Percentiles rank a stretch among this genome's conserved stretches.
phyloP scores from a whole-genome alignment of 75 land plant genomes.

The Sequoiadendron giganteum region DNA sequence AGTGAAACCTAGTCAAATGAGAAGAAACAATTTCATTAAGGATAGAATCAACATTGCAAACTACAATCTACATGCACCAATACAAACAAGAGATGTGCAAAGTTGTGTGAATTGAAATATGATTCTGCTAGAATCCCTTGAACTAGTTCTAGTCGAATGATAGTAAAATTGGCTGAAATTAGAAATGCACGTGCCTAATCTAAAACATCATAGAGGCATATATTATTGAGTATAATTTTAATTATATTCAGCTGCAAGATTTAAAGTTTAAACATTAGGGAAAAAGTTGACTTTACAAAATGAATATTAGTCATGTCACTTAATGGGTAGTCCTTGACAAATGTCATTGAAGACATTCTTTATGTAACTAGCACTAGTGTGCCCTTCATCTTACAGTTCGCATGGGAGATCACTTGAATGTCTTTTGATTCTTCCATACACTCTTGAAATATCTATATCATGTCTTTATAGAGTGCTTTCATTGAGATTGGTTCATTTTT shows the following conservation, averaged over 20 bases:
- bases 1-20: not conserved
- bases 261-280: not conserved
- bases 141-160: not conserved
- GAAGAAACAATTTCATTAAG: not conserved
- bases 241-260: not conserved
- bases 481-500: too few relatives aligned
- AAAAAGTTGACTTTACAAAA: not conserved
- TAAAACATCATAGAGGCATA: not conserved
- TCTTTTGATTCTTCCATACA: too few relatives aligned
- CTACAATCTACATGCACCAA: not conserved
- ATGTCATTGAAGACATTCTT: too few relatives aligned
- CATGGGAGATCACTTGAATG: too few relatives aligned
- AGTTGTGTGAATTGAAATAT: not conserved
- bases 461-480: too few relatives aligned
- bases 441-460: too few relatives aligned
- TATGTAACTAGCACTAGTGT: too few relatives aligned
- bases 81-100: not conserved
- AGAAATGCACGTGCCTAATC: not conserved
- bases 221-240: too few relatives aligned
- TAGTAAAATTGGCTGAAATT: not conserved
- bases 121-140: not conserved
- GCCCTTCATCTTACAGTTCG: too few relatives aligned
- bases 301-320: not conserved
- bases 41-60: not conserved
- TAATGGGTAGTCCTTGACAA: not conserved